A percentile compares a stretch with the other conserved stretches of the same genome.
Evolutionary conservation across 805 yeast genomes (phyloP).

Genomic region (Metschnikowia kofuensis): DNA sequence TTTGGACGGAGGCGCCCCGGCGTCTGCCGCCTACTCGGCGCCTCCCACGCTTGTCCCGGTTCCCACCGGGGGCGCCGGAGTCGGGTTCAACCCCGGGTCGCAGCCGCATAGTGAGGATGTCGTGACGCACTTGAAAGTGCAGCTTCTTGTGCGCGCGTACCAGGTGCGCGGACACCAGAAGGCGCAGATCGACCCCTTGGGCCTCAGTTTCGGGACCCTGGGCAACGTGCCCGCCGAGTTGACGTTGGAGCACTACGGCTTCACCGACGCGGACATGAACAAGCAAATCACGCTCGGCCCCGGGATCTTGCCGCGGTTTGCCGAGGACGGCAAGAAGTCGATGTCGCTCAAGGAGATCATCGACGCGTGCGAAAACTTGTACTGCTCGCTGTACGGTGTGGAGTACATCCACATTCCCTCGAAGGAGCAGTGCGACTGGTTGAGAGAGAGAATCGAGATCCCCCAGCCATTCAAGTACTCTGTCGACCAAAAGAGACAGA

Average conservation of each 20-base stretch:
- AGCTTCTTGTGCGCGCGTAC: constrained; percentile 94
- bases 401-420: constrained; percentile 97
- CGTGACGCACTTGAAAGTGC: constrained; percentile 87
- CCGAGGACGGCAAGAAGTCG: constrained; percentile 57
- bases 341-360: constrained; percentile 79
- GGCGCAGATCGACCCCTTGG: constrained; percentile 95
- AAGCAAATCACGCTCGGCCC: constrained; percentile 90
- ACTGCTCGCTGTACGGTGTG: constrained; percentile 86
- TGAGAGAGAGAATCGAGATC: constrained; percentile 92
- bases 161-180: constrained; percentile 98
- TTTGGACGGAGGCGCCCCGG: constrained; percentile 65
- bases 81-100: constrained; percentile 51
- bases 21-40: constrained; percentile 76
- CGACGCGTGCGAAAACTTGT: constrained; percentile 72
- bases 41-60: constrained; percentile 90
- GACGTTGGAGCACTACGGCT: constrained; percentile 88
- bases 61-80: constrained; percentile 72
- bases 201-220: constrained; percentile 78
- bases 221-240: constrained; percentile 74
- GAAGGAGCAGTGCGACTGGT: constrained; percentile 95
- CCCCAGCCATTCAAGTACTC: constrained; percentile 82
- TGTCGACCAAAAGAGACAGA: constrained; percentile 90
- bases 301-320: constrained; percentile 93
- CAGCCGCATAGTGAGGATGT: constrained; percentile 57
- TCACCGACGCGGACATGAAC: constrained; percentile 80